phyloP scores from a whole-genome alignment of 176 grass and related monocot species.

The Musa beccarii region DNA sequence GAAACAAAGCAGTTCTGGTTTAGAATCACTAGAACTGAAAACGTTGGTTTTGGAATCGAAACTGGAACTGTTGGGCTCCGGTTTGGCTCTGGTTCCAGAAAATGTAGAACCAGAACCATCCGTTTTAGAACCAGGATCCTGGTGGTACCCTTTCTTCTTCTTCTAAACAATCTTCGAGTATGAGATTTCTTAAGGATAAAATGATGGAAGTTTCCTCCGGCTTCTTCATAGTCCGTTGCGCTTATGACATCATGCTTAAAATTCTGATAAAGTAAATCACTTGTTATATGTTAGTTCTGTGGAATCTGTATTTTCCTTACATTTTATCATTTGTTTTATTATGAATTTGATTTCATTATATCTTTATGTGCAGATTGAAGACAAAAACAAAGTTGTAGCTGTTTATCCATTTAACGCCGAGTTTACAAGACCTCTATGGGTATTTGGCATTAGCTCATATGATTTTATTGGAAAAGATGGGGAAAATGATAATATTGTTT shows the following conservation, averaged over 20 bases:
- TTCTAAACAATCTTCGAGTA: neutral
- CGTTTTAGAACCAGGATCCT: too few relatives aligned
- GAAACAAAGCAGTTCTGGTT: too few relatives aligned
- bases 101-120: too few relatives aligned
- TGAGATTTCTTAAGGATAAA: neutral
- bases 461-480: conserved; percentile 59
- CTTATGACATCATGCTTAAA: neutral
- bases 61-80: too few relatives aligned
- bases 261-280: neutral
- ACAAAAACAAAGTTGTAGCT: conserved; percentile 56
- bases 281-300: neutral
- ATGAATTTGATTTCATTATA: neutral
- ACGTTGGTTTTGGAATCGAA: too few relatives aligned
- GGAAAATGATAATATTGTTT: conserved; percentile 42
- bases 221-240: neutral
- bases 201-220: neutral
- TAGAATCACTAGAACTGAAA: too few relatives aligned
- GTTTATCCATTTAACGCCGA: conserved; percentile 75
- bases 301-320: neutral
- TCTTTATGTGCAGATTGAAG: conserved; percentile 50
- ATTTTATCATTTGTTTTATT: neutral
- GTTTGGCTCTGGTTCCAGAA: too few relatives aligned
- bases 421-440: conserved; percentile 77
- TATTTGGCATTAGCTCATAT: conserved; percentile 84
- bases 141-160: neutral